These are phyloP conservation scores for Silene coronaria DNA, from an alignment of 179 eudicot species.

Conservation along the genomic window DNA sequence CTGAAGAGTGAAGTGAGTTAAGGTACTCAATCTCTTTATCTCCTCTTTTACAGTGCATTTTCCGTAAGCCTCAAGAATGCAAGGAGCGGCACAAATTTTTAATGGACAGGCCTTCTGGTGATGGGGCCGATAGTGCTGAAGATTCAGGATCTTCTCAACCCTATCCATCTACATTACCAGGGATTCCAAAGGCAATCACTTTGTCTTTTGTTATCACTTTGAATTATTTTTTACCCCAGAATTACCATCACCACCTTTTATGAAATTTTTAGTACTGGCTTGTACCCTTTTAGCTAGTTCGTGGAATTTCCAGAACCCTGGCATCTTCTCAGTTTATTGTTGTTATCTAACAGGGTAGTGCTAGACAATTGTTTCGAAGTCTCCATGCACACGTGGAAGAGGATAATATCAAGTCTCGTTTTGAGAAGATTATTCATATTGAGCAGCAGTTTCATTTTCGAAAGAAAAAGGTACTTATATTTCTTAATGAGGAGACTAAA, in stretches of 20 bases:
- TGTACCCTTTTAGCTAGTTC: background rate
- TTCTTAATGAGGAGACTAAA: background rate
- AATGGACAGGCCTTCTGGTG: slow-evolving; percentile 68
- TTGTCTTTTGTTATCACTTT: background rate
- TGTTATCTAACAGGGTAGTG: slow-evolving; percentile 65
- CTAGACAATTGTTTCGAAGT: slow-evolving; percentile 85
- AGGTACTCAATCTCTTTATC: slow-evolving; percentile 9
- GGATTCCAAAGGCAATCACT: slow-evolving; percentile 80
- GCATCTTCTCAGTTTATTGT: slow-evolving; percentile 4
- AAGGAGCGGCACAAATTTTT: slow-evolving; percentile 72
- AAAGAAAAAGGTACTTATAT: slow-evolving; percentile 53
- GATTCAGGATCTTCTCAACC: slow-evolving; percentile 96
- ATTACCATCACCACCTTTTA: background rate
- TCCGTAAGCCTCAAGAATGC: slow-evolving; percentile 83
- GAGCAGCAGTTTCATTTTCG: slow-evolving; percentile 48
- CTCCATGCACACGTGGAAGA: slow-evolving; percentile 94
- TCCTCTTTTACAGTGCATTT: slow-evolving; percentile 50
- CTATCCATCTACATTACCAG: slow-evolving; percentile 90
- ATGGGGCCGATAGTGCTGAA: slow-evolving; percentile 94
- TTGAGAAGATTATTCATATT: slow-evolving; percentile 73
- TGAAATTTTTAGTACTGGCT: background rate
- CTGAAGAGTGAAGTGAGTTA: slow-evolving; percentile 10
- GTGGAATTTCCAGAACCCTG: background rate
- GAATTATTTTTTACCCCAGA: background rate
- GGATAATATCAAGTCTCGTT: slow-evolving; percentile 82